Percentiles rank a stretch among this genome's conserved stretches.
Conservation (phyloP, 176 grass and related monocot species). For the Ananas comosus region DNA sequence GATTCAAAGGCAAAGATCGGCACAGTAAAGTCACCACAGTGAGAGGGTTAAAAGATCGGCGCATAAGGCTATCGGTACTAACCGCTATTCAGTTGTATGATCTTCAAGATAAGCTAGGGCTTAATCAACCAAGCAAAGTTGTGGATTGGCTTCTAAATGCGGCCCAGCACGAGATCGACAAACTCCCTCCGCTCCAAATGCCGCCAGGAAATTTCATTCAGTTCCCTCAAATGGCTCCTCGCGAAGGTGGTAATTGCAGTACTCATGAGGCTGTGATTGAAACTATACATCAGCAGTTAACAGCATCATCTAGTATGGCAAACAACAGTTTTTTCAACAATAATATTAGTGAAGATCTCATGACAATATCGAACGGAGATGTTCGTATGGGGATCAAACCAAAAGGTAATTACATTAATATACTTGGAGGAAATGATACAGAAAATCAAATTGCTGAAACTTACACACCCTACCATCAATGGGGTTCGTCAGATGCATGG, state of each 20-base stretch:
- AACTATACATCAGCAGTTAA: not conserved
- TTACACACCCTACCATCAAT: slow-evolving; percentile 5
- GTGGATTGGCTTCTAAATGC: slow-evolving; percentile 88
- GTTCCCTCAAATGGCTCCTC: not conserved
- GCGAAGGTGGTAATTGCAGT: not conserved
- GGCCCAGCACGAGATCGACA: slow-evolving; percentile 90
- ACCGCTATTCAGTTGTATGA: slow-evolving; percentile 98
- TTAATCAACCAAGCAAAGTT: slow-evolving; percentile 96
- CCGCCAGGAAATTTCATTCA: slow-evolving; percentile 37
- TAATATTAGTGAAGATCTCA: not conserved
- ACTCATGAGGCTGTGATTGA: not conserved
- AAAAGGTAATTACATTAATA: not conserved
- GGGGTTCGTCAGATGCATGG: not conserved
- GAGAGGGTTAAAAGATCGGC: slow-evolving; percentile 71
- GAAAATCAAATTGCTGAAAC: not conserved
- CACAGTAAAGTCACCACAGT: slow-evolving; percentile 94
- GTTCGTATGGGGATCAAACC: not conserved
- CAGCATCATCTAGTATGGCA: not conserved
- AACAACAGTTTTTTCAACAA: not conserved
- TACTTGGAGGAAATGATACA: not conserved
- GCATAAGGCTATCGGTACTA: slow-evolving; percentile 75
- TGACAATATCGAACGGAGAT: not conserved
- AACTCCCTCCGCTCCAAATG: slow-evolving; percentile 78
- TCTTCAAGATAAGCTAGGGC: slow-evolving; percentile 82
- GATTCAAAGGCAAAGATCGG: slow-evolving; percentile 88